Base-by-base conservation (phyloP, 2,329 filamentous ascomycete genomes). In the Sphaerulina populicola region DNA sequence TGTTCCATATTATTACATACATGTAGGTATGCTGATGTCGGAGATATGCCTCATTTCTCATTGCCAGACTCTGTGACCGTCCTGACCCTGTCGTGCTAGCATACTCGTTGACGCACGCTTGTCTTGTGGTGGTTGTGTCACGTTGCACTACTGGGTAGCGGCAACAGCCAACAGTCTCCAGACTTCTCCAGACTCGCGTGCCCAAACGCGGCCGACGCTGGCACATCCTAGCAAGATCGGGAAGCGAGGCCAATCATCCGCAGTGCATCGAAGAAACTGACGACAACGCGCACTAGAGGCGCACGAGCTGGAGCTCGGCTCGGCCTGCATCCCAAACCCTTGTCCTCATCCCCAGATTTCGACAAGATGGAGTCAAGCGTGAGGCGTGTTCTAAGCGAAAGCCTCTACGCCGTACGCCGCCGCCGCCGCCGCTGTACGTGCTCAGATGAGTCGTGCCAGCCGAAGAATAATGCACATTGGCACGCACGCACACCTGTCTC, bases 251-350 rank as follows among this genome's bases (percentile, higher is more conserved):
- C 44, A 47, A 43, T 39, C 37, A 44, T 15, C 27, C 27, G 14
- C 27, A 12, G 39, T 33, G 5, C 23, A 44, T 38, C 31, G 44
- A 44, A 44, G 29, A 47, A 44, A 44, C 50, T 52, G 50, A 52
- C 50, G 50, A 52, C 36, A 52, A 39, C 50, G 39, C 46, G 44
- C 49, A 18, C 38, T 21, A 35, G 40, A 44, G 44, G 39, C 44
- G 50, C 51, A 48, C 35, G 51, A 40, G 49, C 49, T 47, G 30
- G 9, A 18, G 18, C 9, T 18, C 4, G 30, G 18, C 9, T 18
- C 4, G 30, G 44, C 44, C 44, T 46, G 44, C 44, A 46, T 31
- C 14, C 14, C 35, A 15, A 37, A 36, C 23, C 18, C 44, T 37
- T 46, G 44, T 14, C 44, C 18, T 18, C 37, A 21, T 27, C 44